These are phyloP conservation scores for Neoascochyta sp. DNA, from an alignment of 2,329 filamentous ascomycete species.

Conservation along the genomic window DNA sequence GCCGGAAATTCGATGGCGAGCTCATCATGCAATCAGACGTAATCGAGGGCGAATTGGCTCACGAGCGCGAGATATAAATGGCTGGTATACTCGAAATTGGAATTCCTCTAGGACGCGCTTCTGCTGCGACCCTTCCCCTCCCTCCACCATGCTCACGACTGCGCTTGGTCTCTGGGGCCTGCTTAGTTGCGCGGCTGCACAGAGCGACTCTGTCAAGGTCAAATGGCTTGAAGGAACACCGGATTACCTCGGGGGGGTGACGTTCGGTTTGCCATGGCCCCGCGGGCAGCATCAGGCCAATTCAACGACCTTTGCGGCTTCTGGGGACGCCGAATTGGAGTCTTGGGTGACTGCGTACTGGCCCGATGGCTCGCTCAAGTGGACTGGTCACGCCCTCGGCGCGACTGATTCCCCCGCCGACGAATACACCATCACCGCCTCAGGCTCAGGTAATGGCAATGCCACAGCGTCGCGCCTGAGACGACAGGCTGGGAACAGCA, in stretches of 20 bases:
- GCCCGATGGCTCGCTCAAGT: slow-evolving; percentile 60
- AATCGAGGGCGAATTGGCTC: too few relatives aligned
- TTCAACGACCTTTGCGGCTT: slow-evolving; percentile 33
- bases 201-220: slow-evolving; percentile 22
- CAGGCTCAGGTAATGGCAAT: slow-evolving; percentile 19
- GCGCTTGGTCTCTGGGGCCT: slow-evolving; percentile 15
- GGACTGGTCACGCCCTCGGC: slow-evolving; percentile 57
- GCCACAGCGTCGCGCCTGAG: slow-evolving; percentile 6
- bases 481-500: slow-evolving; percentile 15
- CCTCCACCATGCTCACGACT: slow-evolving; percentile 13
- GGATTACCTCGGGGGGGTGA: slow-evolving; percentile 31
- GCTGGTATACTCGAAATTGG: slow-evolving; percentile 5
- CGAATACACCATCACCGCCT: slow-evolving; percentile 45
- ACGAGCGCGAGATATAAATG: slow-evolving; percentile 1
- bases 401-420: slow-evolving; percentile 41
- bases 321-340: slow-evolving; percentile 40
- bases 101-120: slow-evolving; percentile 2
- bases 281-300: slow-evolving; percentile 38
- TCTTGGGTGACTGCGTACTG: slow-evolving; percentile 59
- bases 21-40: slow-evolving; percentile 5
- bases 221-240: slow-evolving; percentile 32
- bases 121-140: slow-evolving; percentile 4
- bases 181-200: slow-evolving; percentile 12
- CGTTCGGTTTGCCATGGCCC: slow-evolving; percentile 42
- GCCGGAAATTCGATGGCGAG: slow-evolving; percentile 13